Conservation (phyloP, 1,284 basidiomycete species). For the Ustilago curta region DNA sequence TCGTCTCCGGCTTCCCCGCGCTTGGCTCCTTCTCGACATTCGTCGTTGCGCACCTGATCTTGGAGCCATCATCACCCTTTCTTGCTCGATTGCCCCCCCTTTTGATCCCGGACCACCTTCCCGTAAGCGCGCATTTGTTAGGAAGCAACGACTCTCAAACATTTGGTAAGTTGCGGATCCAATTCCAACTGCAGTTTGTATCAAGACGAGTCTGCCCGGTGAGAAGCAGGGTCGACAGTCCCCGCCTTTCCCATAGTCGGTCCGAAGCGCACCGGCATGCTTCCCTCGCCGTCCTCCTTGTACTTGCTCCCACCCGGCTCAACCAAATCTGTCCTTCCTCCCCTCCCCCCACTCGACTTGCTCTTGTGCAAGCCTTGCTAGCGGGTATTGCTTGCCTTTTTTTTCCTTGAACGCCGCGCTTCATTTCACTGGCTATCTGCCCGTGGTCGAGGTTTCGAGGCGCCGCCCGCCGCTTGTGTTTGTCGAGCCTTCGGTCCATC, state of each 20-base stretch:
- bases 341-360: not conserved
- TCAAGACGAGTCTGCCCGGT: no score
- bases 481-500: constrained; percentile 3
- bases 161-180: not conserved
- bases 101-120: not conserved
- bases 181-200: no score
- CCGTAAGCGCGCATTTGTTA: not conserved
- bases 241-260: constrained; percentile 7
- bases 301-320: constrained; percentile 3
- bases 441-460: not conserved
- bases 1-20: constrained; percentile 11
- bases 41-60: not conserved
- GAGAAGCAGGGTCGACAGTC: not conserved
- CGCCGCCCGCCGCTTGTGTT: not conserved
- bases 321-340: not conserved
- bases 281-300: not conserved
- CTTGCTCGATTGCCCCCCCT: not conserved
- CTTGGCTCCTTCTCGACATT: not conserved
- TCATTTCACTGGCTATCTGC: not conserved
- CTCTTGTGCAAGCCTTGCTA: not conserved
- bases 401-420: constrained; percentile 3
- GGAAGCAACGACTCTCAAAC: no score
- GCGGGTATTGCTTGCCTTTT: not conserved
- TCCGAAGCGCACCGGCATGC: constrained; percentile 37
- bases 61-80: constrained; percentile 2